A percentile compares a stretch with the other conserved stretches of the same genome.
These are phyloP conservation scores for Maudiozyma humilis DNA, from an alignment of 1,139 yeast genomes.

Conservation along the genomic window DNA sequence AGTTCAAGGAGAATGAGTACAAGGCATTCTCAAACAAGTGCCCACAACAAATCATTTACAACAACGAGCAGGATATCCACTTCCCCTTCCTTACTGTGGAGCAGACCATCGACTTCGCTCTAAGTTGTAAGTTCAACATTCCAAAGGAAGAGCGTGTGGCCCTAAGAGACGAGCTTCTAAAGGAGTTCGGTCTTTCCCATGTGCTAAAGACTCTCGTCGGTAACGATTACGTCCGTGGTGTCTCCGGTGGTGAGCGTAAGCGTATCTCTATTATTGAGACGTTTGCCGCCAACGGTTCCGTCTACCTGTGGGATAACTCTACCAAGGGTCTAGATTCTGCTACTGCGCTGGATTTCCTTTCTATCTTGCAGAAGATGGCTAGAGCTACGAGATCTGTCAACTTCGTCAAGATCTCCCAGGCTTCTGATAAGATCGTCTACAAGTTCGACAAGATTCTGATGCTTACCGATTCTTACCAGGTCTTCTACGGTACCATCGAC, in stretches of 20 bases:
- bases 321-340: slow-evolving; percentile 46
- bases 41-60: slow-evolving; percentile 37
- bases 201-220: slow-evolving; percentile 37
- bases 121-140: slow-evolving; percentile 32
- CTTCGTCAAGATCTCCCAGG: slow-evolving; percentile 44
- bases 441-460: slow-evolving; percentile 42
- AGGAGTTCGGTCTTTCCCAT: slow-evolving; percentile 38
- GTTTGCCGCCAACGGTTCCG: slow-evolving; percentile 38
- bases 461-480: slow-evolving; percentile 38
- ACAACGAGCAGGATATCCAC: slow-evolving; percentile 43
- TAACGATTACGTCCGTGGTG: slow-evolving; percentile 38
- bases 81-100: slow-evolving; percentile 43
- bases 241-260: slow-evolving; percentile 41
- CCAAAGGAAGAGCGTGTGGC: slow-evolving; percentile 32
- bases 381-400: slow-evolving; percentile 38
- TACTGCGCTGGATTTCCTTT: slow-evolving; percentile 44
- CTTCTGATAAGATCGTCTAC: slow-evolving; percentile 42
- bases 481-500: slow-evolving; percentile 39
- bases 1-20: slow-evolving; percentile 24
- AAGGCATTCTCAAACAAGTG: slow-evolving; percentile 16
- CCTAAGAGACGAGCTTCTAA: slow-evolving; percentile 34
- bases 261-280: slow-evolving; percentile 43
- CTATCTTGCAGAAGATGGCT: slow-evolving; percentile 39
- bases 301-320: slow-evolving; percentile 50
- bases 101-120: slow-evolving; percentile 37